Conservation (phyloP, 257 asterid genomes). For the Verbena officinalis region DNA sequence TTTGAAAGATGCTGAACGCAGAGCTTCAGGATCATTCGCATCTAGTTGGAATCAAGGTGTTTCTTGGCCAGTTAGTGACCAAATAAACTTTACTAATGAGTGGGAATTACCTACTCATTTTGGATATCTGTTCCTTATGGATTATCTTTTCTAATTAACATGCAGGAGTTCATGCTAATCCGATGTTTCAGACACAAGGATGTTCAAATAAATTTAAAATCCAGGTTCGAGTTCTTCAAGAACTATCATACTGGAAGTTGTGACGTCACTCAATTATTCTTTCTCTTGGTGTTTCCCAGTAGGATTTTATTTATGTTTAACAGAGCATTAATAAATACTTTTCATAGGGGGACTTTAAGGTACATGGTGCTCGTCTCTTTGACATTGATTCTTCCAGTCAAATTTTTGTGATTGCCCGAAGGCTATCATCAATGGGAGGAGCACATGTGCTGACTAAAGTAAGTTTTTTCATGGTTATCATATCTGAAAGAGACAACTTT, state of each 20-base stretch:
- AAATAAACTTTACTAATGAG: slow-evolving; percentile 17
- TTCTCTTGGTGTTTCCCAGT: slow-evolving; percentile 2
- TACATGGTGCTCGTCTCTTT: slow-evolving; percentile 85
- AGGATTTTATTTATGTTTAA: slow-evolving; percentile 13
- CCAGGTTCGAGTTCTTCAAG: slow-evolving; percentile 55
- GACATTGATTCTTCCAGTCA: slow-evolving; percentile 66
- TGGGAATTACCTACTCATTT: slow-evolving; percentile 16
- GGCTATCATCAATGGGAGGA: slow-evolving; percentile 71
- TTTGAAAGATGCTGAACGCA: slow-evolving; percentile 39
- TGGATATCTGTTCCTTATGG: slow-evolving; percentile 1
- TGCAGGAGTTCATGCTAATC: slow-evolving; percentile 48
- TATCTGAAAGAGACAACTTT: background rate
- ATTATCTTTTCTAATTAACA: slow-evolving; percentile 26
- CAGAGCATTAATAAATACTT: slow-evolving; percentile 12
- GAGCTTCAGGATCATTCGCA: slow-evolving; percentile 41
- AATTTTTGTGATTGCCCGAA: slow-evolving; percentile 62
- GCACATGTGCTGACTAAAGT: slow-evolving; percentile 80
- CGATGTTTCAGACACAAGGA: slow-evolving; percentile 40
- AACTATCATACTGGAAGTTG: slow-evolving; percentile 16
- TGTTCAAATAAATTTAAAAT: slow-evolving; percentile 43
- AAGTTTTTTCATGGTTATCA: slow-evolving; percentile 31
- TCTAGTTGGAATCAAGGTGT: slow-evolving; percentile 32
- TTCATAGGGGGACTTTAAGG: slow-evolving; percentile 61
- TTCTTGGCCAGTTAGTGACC: slow-evolving; percentile 38
- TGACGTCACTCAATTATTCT: slow-evolving; percentile 7